Percentiles rank a stretch among this genome's conserved stretches.
These are phyloP conservation scores for Mediolabrus comicus DNA, from an alignment of 108 stramenopile species.

Conservation along the genomic window DNA sequence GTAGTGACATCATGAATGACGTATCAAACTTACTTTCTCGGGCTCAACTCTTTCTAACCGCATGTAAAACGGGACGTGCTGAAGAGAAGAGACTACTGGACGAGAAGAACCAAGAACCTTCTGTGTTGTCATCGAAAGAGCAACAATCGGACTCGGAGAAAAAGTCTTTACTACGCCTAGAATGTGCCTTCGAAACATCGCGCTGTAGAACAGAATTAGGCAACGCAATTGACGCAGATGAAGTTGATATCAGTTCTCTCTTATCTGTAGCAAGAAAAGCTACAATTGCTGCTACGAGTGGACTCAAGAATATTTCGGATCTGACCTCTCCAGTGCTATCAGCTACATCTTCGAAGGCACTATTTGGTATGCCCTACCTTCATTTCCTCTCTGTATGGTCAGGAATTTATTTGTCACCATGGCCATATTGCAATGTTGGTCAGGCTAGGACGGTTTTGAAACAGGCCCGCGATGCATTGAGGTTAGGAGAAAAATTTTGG, in stretches of 20 bases:
- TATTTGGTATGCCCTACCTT: slow-evolving; percentile 40
- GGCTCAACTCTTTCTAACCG: slow-evolving; percentile 12
- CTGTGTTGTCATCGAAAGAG: slow-evolving; percentile 14
- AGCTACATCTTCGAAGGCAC: slow-evolving; percentile 4
- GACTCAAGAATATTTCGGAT: slow-evolving; percentile 8
- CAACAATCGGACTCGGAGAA: slow-evolving; percentile 11
- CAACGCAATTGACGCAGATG: neutral
- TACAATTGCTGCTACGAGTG: slow-evolving; percentile 11
- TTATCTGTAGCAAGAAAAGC: slow-evolving; percentile 18
- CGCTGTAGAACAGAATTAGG: slow-evolving; percentile 15
- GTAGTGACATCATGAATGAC: neutral
- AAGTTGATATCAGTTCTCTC: slow-evolving; percentile 1
- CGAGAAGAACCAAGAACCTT: slow-evolving; percentile 2
- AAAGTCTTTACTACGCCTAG: slow-evolving; percentile 8
- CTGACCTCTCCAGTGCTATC: neutral
- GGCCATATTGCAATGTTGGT: slow-evolving; percentile 57
- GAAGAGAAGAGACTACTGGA: neutral
- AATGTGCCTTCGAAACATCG: slow-evolving; percentile 19
- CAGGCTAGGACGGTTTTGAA: slow-evolving; percentile 46
- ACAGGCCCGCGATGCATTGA: slow-evolving; percentile 47
- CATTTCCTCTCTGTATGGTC: slow-evolving; percentile 67
- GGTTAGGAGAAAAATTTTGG: slow-evolving; percentile 32
- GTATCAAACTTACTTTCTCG: slow-evolving; percentile 14
- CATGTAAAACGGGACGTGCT: slow-evolving; percentile 9
- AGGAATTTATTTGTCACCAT: slow-evolving; percentile 56